Base-by-base conservation (phyloP, 352 stramenopile species). In the Pythium graminicola region DNA sequence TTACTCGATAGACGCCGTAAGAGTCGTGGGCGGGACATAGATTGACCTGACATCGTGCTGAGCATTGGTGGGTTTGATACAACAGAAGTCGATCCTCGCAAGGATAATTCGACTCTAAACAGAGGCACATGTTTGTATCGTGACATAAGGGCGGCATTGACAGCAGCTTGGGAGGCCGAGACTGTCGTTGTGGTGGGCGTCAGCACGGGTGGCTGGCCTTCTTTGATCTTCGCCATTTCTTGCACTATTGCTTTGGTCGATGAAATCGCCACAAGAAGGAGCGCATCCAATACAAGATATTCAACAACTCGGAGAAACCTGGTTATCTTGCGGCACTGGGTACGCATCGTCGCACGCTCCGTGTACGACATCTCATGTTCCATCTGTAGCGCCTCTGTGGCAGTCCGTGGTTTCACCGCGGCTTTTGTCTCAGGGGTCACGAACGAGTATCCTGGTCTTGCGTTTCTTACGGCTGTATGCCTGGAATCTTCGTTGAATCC, bases 251-350 rank as follows among this genome's bases (percentile, higher is more conserved):
- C 54, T 42, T 82, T 60, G 0, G 67, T 72, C 0, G 77, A 90
- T 26, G 65, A 65, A 11, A 94, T 83, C 7, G 79, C 82, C 31
- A 95, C 72, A 9, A 60, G 67, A 43, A 95, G 47, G 17, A 95
- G 42, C 3, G 86, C 79, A 62, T 92, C 78, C 6, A 78, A 81
- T 16, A 97, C 68, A 24, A 91, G 60, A 57, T 97, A 97, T 61
- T 98, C 91, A 4, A 97, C 81, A 8, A 98, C 67, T 1, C 89
- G 82, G 2, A 97, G 69, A 52, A 97, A 97, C 35, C 90, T 88
- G 8, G 81, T 96, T 35, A 97, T 65, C 11, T 86, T 83, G n/a
- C 85, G 75, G 62, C 92, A 97, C 56, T 97, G 86, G 0, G 80
- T 89, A 13, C 86, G 80, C 68, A 97, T 89, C 0, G 81, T 89